Evolutionary conservation across 805 yeast species (phyloP).

Genomic region (Wickerhamiella parazyma): DNA sequence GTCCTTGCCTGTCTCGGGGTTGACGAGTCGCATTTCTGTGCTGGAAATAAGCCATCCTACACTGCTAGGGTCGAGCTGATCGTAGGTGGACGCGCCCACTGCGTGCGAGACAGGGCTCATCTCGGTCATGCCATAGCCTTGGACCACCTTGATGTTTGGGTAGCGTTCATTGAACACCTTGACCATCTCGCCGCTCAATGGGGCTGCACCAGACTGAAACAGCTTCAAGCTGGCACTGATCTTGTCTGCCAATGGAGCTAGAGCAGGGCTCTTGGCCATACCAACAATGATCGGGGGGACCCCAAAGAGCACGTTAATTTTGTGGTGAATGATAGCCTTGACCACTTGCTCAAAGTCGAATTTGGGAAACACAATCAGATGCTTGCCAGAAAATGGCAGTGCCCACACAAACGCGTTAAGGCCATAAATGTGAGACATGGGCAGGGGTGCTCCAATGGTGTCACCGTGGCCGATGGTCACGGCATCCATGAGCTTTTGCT

Average conservation of each 20-base stretch:
- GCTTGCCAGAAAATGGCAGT: conserved; percentile 16
- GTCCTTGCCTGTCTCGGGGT: conserved; percentile 30
- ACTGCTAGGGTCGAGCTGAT: conserved; percentile 34
- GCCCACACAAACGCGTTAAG: conserved; percentile 21
- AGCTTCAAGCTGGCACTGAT: conserved; percentile 30
- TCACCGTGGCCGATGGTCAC: conserved; percentile 24
- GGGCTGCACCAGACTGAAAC: conserved; percentile 32
- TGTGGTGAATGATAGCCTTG: conserved; percentile 19
- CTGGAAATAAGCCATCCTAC: conserved; percentile 33
- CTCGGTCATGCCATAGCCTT: conserved; percentile 42
- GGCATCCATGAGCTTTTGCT: conserved; percentile 18
- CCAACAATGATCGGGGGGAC: conserved; percentile 32
- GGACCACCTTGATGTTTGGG: conserved; percentile 13
- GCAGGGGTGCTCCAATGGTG: conserved; percentile 15
- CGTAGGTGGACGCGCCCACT: conserved; percentile 25
- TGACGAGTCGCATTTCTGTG: conserved; percentile 37
- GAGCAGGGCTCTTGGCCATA: conserved; percentile 34
- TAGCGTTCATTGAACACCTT: conserved; percentile 10
- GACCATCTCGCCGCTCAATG: conserved; percentile 24
- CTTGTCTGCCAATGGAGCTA: conserved; percentile 31
- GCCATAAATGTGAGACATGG: conserved; percentile 26
- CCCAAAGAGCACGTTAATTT: conserved; percentile 30
- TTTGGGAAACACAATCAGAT: conserved; percentile 20
- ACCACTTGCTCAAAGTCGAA: conserved; percentile 27
- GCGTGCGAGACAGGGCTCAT: conserved; percentile 41